Base-by-base conservation (phyloP, 139 green algal species). In the Diplosphaera chodatii region DNA sequence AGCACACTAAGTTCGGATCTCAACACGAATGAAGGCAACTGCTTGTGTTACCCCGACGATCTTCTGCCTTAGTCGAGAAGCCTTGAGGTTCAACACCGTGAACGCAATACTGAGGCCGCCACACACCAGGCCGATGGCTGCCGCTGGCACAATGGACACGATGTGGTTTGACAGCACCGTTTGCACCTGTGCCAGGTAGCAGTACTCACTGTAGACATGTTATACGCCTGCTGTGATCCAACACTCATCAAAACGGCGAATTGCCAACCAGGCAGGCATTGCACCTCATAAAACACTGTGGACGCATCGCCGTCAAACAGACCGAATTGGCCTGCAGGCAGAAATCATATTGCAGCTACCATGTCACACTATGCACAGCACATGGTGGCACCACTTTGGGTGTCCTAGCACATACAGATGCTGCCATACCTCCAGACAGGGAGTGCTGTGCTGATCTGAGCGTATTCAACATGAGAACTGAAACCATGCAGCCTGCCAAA, bases 51-150 rank as follows among this genome's bases (percentile, higher is more conserved):
- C 48, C 48, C 48, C 48, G 16, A 59, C 25, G 48, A n/a, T n/a
- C 48, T 59, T 59, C 29, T 74, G 69, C 10, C 80, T 63, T 20
- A 76, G 23, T 5, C 77, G 63, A 0, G 65, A 32, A 2, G 86
- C 71, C 70, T 84, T 85, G 18, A 94, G 69, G 83, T 94, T 95
- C 30, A 94, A 48, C 21, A 88, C 63, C 0, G 90, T 94, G 84
- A 96, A 96, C 4, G 73, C 66, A 29, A 90, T 86, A 41, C 81
- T 88, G 31, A 91, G 67, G 32, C 89, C 48, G 37, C 91, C 91
- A 28, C 82, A 86, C 29, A 85, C 67, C 32, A 92, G 65, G 29
- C 91, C 91, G 40, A 93, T 87, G 30, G 90, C 65, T 1, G 80
- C 81, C 1, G 91, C 89, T 0, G 91, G 91, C 1, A 91, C 29